Evolutionary conservation across 208 protist genomes (phyloP), one percentile per base, ranked within the genome.

Genomic region (Phytomonas serpens): DNA sequence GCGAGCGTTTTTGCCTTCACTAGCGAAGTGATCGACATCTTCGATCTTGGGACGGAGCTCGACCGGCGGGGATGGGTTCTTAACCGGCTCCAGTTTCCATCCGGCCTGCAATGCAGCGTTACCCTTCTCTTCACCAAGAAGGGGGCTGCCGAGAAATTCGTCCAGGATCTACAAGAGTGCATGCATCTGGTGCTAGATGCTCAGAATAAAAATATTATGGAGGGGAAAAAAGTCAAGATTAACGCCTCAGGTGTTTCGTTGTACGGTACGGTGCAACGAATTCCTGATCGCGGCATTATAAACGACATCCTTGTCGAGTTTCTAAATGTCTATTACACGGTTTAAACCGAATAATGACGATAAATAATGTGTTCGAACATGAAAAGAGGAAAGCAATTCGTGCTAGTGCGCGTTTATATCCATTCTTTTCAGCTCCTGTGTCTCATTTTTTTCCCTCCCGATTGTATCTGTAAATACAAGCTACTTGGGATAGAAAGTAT

Each of bases 41-140:
- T 96, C 77, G 82, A 79, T 31, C 68, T 99, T 1, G 86, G 84
- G 16, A 83, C 91, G 14, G 71, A 66, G n/a, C 75, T 99, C 61
- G 79, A 80, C 30, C 78, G 89, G 34, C 81, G 87, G 10, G 96
- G 96, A 0, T 99, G 98, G 97, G 77, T 91, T 64, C 84, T 99
- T 36, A 98, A 98, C 78, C 72, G 72, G 19, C 83, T 99, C 0
- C 98, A 99, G 80, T 97, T 94, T 76, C 95, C 95, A 0, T 87
- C 92, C 13, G 92, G 89, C 38, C 82, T 98, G 57, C 96, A 98
- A 81, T 92, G 97, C 67, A 95, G 90, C 71, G 81, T 97, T 6
- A 98, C 96, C 19, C 36, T 94, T 37, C 76, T 97, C 38, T 93
- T 98, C 71, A 92, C 93, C n/a, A 69, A 77, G 19, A 72, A 77